Evolutionary conservation across 176 grass and related monocot species (phyloP), one percentile per base, ranked within the genome.

Genomic region (Eragrostis nindensis): DNA sequence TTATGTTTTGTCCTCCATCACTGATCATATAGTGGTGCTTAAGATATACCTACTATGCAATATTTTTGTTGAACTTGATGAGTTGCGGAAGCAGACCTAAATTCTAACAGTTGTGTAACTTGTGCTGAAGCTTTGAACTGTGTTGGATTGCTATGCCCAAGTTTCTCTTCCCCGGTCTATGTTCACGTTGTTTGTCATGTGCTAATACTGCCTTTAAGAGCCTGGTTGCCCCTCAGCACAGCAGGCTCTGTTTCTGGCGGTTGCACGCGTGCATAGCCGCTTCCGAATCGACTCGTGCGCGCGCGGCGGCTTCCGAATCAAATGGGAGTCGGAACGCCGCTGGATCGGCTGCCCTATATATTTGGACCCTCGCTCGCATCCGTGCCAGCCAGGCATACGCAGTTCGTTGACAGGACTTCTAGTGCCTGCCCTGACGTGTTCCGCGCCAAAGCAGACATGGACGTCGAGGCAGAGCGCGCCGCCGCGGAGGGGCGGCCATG

Each of bases 1-100:
- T 40, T 19, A 3, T 49, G 80, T 84, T 47, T 80, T 46, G 45
- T 65, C 38, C 27, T 57, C 36, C 27, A 52, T 79, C 68, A 15
- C 29, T 68, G 53, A 27, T 17, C 13, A 24, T n/a, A n/a, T 43
- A 10, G 40, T 64, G 54, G 7, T 2, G 12, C 50, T 62, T 79
- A 65, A 16, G 39, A 65, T 65, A n/a, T 67, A 39, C 38, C 24
- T 26, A 26, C 12, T 11, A 48, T 59, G 14, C 5, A 22, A 67
- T 15, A 2, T 47, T 15, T 41, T 43, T 56, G 17, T 81, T 62
- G 72, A 65, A 61, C 14, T 59, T 27, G n/a, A n/a, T n/a, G 52
- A 44, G 42, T 44, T 44, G 42, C 42, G 42, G 42, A 44, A 19
- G 5, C 49, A 43, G 18, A 10, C 44, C 21, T 13, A 27, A 32